Evolutionary conservation across 306 rosid species (phyloP).

Genomic region (Abrus precatorius): DNA sequence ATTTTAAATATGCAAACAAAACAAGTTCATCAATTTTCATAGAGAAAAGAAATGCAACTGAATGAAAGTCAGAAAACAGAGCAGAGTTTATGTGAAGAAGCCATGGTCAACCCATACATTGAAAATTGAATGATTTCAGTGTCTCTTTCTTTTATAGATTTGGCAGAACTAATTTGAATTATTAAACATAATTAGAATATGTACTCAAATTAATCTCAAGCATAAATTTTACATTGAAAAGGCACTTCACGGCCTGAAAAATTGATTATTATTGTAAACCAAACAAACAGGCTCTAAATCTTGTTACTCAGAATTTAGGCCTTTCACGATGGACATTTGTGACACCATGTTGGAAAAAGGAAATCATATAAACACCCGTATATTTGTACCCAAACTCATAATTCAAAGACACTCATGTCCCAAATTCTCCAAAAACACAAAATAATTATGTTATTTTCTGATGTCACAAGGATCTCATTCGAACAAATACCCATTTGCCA

Average conservation of each 20-base stretch:
- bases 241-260: too few relatives aligned
- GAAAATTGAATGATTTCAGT: not conserved
- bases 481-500: constrained; percentile 26
- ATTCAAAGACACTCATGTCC: constrained; percentile 1
- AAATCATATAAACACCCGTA: constrained; percentile 4
- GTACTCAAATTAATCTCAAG: too few relatives aligned
- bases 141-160: too few relatives aligned
- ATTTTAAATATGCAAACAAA: constrained; percentile 22
- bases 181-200: too few relatives aligned
- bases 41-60: constrained; percentile 18
- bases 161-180: too few relatives aligned
- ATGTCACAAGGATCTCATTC: constrained; percentile 3
- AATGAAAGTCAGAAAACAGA: constrained; percentile 15
- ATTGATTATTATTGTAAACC: too few relatives aligned
- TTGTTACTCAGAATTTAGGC: not conserved
- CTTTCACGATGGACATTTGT: constrained; percentile 1
- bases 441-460: not conserved
- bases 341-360: not conserved
- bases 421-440: not conserved
- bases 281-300: not conserved
- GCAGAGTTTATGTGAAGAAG: not conserved
- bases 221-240: too few relatives aligned
- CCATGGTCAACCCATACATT: constrained; percentile 10
- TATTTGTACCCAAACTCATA: too few relatives aligned
- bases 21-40: constrained; percentile 7